These are phyloP conservation scores for Populus deltoides DNA, from an alignment of 345 rosid species.

Conservation along the genomic window DNA sequence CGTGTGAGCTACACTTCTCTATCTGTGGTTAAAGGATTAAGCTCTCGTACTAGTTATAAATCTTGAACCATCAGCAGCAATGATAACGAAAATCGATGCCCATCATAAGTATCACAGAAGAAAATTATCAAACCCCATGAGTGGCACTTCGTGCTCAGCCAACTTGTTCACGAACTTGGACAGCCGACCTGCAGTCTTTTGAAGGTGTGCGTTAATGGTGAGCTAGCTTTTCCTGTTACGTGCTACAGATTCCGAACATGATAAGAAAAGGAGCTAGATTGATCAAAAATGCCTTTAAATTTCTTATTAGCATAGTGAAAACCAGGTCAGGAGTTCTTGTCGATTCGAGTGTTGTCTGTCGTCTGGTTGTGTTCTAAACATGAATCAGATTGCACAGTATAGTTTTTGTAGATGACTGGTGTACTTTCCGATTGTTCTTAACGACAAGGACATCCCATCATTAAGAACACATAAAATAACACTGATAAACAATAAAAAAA, in stretches of 20 bases:
- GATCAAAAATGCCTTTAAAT: too few relatives aligned
- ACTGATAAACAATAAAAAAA: conserved; percentile 50
- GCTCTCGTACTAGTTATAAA: background rate
- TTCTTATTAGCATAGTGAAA: background rate
- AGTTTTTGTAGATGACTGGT: conserved; percentile 33
- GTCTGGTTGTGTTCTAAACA: conserved; percentile 11
- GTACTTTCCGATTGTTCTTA: conserved; percentile 36
- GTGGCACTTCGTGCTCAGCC: conserved; percentile 24
- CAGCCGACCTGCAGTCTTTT: conserved; percentile 40
- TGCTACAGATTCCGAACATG: background rate
- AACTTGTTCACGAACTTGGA: conserved; percentile 25
- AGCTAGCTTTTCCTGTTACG: background rate
- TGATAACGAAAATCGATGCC: background rate
- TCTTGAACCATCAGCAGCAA: background rate
- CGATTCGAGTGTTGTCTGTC: conserved; percentile 19
- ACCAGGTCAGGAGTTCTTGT: background rate
- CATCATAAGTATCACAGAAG: background rate
- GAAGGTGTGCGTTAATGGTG: background rate
- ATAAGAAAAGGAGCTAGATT: too few relatives aligned
- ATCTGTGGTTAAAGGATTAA: background rate
- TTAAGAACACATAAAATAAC: conserved; percentile 38
- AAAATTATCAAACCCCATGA: conserved; percentile 29
- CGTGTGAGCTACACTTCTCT: background rate
- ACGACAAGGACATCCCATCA: conserved; percentile 49
- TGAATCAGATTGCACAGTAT: conserved; percentile 39